Evolutionary conservation across 805 yeast species (phyloP), one percentile per base, ranked within the genome.

Genomic region (Candida corydali): DNA sequence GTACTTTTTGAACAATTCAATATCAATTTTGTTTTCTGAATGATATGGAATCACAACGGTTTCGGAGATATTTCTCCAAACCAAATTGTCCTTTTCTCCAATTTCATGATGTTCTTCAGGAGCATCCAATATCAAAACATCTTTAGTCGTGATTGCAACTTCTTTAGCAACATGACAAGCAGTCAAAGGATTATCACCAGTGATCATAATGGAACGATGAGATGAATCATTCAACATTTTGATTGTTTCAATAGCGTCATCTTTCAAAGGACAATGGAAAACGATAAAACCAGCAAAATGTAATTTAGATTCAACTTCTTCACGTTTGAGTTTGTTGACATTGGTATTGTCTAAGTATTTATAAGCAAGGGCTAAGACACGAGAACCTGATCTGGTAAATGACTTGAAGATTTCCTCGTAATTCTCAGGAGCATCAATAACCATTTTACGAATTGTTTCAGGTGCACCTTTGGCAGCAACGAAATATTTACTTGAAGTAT

Each of bases 401-500:
- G 87, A 79, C 61, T 89, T 89, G 65, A 78, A 93, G 31, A 82
- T 77, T 17, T 78, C 85, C 57, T 91, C 97, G 55, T 91, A 93
- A 49, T 78, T 71, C 20, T 65, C 75, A 15, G 98, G 97, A 39
- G 84, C 78, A 31, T 67, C 69, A 29, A 59, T 50, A 43, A 93
- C 64, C 86, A 93, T 86, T 40, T 69, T 73, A 56, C 81, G 80
- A 50, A 93, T 79, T 14, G 97, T 93, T 65, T 93, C 98, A 4
- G 98, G 98, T 1, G 98, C 98, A 72, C 98, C 98, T 65, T 93
- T 93, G 29, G 81, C 95, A 46, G 95, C 82, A 31, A 88, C 93
- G 46, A 87, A 71, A 39, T 78, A 65, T 44, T 76, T 69, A 38
- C 70, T 68, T 11, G 64, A 65, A 20, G 75, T 62, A 46, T 70